Percentiles rank a stretch among this genome's conserved stretches.
Evolutionary conservation across 1,284 basidiomycete genomes (phyloP).

Genomic region (Puccinia coronata): DNA sequence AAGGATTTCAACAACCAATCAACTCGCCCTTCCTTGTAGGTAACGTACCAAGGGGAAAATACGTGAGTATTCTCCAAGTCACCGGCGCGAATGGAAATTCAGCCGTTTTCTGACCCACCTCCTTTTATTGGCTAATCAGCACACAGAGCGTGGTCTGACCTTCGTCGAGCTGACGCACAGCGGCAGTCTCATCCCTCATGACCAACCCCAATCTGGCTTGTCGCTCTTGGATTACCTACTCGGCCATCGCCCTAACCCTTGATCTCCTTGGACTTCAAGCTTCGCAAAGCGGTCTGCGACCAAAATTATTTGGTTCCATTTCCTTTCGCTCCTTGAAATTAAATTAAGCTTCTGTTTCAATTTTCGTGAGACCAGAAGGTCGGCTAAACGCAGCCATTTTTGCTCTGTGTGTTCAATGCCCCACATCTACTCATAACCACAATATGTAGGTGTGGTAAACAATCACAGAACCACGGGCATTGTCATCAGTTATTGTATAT

Average conservation of each 20-base stretch:
- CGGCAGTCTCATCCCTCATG: slow-evolving; percentile 56
- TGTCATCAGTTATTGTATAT: no score
- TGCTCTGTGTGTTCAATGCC: no score
- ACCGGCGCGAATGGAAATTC: neutral
- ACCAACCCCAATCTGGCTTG: slow-evolving; percentile 54
- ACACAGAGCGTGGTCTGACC: slow-evolving; percentile 18
- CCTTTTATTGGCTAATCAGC: neutral
- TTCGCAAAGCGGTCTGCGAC: no score
- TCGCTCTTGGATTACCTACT: slow-evolving; percentile 55
- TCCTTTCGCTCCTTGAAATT: no score
- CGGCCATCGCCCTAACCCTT: slow-evolving; percentile 45
- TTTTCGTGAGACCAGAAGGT: no score
- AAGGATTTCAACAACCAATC: slow-evolving; percentile 56
- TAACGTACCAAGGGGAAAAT: slow-evolving; percentile 31
- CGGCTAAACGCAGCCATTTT: no score
- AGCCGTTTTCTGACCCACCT: neutral
- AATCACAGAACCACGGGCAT: no score
- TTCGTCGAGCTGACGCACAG: slow-evolving; percentile 19
- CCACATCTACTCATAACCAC: no score
- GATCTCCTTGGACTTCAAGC: no score
- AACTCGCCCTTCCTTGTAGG: slow-evolving; percentile 49
- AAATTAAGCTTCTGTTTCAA: no score
- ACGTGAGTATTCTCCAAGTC: neutral
- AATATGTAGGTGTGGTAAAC: no score
- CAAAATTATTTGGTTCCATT: no score